These are phyloP conservation scores for Dictyostelium capitatum DNA, from an alignment of 78 protist species.

Conservation along the genomic window DNA sequence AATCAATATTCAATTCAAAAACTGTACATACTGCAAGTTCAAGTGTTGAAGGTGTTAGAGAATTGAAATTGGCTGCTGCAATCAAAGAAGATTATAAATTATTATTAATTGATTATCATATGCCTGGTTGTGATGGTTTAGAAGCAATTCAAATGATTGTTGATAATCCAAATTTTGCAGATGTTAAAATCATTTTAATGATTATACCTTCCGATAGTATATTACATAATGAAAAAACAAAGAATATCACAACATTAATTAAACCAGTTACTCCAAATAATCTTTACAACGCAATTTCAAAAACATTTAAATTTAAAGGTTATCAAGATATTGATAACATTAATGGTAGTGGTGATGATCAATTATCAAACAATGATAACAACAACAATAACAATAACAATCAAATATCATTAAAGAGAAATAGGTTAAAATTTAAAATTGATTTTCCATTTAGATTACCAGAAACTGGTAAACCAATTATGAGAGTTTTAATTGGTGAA, in stretches of 20 bases:
- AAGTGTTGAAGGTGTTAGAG: conserved; percentile 65
- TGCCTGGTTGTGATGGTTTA: conserved; percentile 77
- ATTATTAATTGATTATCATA: conserved; percentile 38
- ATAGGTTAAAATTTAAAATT: conserved; percentile 17
- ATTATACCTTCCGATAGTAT: conserved; percentile 20
- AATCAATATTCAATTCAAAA: neutral
- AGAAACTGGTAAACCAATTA: conserved; percentile 35
- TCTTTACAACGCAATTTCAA: neutral
- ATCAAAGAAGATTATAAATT: neutral
- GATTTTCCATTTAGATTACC: conserved; percentile 43
- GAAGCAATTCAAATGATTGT: conserved; percentile 62
- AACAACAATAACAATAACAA: neutral
- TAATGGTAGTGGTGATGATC: neutral
- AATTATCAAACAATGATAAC: neutral
- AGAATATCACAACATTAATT: neutral
- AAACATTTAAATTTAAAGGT: neutral
- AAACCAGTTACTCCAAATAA: conserved; percentile 56
- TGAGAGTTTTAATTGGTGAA: conserved; percentile 48
- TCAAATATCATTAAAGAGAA: neutral
- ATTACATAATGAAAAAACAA: conserved; percentile 9
- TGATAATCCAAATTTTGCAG: conserved; percentile 55
- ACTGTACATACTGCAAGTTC: neutral
- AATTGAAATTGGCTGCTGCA: conserved; percentile 34
- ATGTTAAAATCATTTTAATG: conserved; percentile 36
- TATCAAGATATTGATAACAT: neutral